Evolutionary conservation across 139 green algal species (phyloP), one percentile per base, ranked within the genome.

Genomic region (Coelastrella sp.): DNA sequence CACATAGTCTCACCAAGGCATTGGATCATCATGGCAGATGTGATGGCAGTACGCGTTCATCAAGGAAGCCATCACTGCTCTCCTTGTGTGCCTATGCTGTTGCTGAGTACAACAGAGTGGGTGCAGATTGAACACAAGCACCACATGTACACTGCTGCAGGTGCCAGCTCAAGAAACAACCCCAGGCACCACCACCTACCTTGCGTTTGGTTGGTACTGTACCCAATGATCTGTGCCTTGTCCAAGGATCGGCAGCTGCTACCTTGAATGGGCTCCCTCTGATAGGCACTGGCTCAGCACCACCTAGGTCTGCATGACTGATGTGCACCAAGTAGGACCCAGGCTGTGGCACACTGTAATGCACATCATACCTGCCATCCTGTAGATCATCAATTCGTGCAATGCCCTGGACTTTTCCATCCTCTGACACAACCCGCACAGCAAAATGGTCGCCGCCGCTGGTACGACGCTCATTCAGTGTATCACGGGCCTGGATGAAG

Each of bases 401-500:
- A 2, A 80, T 76, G 62, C 95, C 94, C 53, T 92, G 63, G 19
- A 89, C 53, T 27, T 91, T 91, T 73, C 88, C 91, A 11, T 95
- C 92, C 6, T 59, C 87, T 11, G 86, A 91, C 34, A 93, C 86
- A 15, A 91, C 73, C 7, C 59, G 75, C 7, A 95, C 90, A 32
- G 89, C 67, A 78, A 98, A 98, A 8, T 84, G 59, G 86, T 98
- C 95, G 23, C 91, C 93, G 38, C 95, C 95, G 43, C 80, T 93
- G 66, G 73, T 91, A 53, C 94, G 92, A 84, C 95, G 96, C 66
- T 93, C 90, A 77, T 94, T 93, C 60, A 85, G 88, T 45, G 94
- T 96, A 88, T 96, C 93, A 60, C 91, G 91, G 17, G 94, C 91
- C 79, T 95, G 92, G 79, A 98, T 94, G 53, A 95, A 72, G 89